phyloP scores from a whole-genome alignment of 805 yeast species.

The Yamadazyma philogaea region DNA sequence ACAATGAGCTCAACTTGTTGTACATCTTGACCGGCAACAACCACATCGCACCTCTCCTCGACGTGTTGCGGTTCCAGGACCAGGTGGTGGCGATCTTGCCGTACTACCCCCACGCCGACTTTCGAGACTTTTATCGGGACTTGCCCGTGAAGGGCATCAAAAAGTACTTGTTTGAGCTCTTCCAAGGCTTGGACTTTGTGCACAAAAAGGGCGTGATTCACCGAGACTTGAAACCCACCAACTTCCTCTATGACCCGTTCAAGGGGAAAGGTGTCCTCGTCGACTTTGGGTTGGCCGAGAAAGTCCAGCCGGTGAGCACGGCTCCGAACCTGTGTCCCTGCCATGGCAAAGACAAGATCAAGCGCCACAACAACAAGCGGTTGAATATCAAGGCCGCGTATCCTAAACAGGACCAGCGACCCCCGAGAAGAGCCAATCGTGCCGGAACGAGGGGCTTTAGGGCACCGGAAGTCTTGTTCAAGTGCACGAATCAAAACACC shows the following conservation, averaged over 20 bases:
- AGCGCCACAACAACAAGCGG: conserved; percentile 19
- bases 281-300: conserved; percentile 91
- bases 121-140: conserved; percentile 80
- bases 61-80: conserved; percentile 82
- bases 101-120: conserved; percentile 86
- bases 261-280: conserved; percentile 76
- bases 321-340: conserved; percentile 54
- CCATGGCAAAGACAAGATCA: conserved; percentile 20
- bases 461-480: conserved; percentile 89
- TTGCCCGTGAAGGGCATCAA: conserved; percentile 77
- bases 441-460: conserved; percentile 96
- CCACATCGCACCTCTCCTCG: conserved; percentile 84
- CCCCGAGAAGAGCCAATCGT: conserved; percentile 89
- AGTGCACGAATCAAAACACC: conserved; percentile 78
- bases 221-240: conserved; percentile 51
- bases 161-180: conserved; percentile 72
- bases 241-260: conserved; percentile 65
- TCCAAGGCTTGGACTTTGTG: conserved; percentile 71
- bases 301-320: conserved; percentile 14
- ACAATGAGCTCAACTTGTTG: conserved; percentile 78
- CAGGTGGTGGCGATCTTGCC: conserved; percentile 93
- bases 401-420: conserved; percentile 82
- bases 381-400: conserved; percentile 51
- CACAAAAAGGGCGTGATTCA: conserved; percentile 40
- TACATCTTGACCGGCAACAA: conserved; percentile 64